Evolutionary conservation across 164 flowering plant species (phyloP).

Genomic region (Stephania japonica): DNA sequence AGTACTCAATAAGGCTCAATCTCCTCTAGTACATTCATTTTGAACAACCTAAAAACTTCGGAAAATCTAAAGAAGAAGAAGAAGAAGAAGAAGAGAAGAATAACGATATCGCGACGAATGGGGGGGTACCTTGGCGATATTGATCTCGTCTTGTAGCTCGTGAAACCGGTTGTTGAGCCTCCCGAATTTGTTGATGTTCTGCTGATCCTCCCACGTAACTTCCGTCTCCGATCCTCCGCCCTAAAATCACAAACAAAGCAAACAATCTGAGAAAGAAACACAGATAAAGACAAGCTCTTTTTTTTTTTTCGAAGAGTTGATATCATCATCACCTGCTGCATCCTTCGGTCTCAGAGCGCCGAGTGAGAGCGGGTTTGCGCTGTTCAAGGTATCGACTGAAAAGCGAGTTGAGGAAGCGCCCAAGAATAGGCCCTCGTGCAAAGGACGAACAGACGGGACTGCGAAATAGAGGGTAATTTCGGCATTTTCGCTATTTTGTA

Average conservation of each 20-base stretch:
- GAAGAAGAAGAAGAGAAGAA: background rate
- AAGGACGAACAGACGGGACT: no score
- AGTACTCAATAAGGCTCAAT: no score
- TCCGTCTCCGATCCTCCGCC: constrained; percentile 63
- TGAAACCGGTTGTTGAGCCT: constrained; percentile 81
- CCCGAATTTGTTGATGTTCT: constrained; percentile 85
- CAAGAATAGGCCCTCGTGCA: no score
- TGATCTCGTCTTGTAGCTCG: constrained; percentile 93
- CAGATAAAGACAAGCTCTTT: background rate
- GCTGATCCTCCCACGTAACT: constrained; percentile 99
- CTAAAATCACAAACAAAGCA: constrained; percentile 18
- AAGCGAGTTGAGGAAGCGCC: no score
- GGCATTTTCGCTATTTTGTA: no score
- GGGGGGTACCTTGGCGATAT: constrained; percentile 50
- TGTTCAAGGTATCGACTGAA: no score
- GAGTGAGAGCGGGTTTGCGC: background rate
- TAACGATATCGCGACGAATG: background rate
- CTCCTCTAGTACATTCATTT: no score
- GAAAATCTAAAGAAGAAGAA: no score
- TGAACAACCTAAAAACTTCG: no score
- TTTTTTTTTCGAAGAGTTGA: background rate
- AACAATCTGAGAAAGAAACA: background rate
- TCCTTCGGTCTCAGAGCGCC: constrained; percentile 2
- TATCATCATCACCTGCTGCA: constrained; percentile 14
- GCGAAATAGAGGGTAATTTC: no score